phyloP scores from a whole-genome alignment of 495 filamentous ascomycete species.

The Penicillium manginii region DNA sequence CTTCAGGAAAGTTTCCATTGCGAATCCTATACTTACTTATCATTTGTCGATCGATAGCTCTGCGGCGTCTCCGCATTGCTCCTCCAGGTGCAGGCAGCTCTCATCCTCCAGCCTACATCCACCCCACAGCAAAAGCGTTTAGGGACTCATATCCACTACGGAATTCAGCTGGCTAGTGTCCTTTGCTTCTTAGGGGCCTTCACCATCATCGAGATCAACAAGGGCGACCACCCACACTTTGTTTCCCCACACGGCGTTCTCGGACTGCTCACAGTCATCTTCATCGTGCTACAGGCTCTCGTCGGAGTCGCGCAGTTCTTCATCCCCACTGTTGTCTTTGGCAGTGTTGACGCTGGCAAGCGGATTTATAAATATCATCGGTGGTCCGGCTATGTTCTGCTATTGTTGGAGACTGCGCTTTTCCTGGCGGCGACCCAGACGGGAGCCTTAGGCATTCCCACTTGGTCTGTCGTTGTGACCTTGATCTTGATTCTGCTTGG shows the following conservation, averaged over 20 bases:
- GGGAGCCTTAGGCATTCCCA: constrained; percentile 53
- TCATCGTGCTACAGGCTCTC: constrained; percentile 70
- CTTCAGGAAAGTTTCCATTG: background rate
- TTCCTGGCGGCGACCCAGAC: constrained; percentile 78
- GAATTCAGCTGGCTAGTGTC: constrained; percentile 66
- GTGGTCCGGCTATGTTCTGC: constrained; percentile 71
- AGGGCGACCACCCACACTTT: constrained; percentile 71
- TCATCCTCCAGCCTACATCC: constrained; percentile 87
- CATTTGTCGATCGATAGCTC: constrained; percentile 47
- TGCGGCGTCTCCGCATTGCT: constrained; percentile 77
- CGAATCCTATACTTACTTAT: background rate
- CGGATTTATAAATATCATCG: constrained; percentile 88
- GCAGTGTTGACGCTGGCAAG: constrained; percentile 79
- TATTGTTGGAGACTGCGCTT: constrained; percentile 72
- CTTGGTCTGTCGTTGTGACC: constrained; percentile 70
- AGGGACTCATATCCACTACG: constrained; percentile 71
- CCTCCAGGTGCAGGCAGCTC: constrained; percentile 74
- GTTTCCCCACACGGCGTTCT: constrained; percentile 78
- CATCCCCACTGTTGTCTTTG: constrained; percentile 65
- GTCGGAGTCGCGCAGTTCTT: constrained; percentile 83
- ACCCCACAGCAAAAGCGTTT: constrained; percentile 70
- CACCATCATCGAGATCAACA: constrained; percentile 82
- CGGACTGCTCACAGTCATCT: constrained; percentile 73
- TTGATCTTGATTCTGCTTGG: constrained; percentile 66
- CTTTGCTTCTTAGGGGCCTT: constrained; percentile 66